A percentile compares a stretch with the other conserved stretches of the same genome.
These are phyloP conservation scores for Didymella glomerata DNA, from an alignment of 2,329 filamentous ascomycete species.

Conservation along the genomic window DNA sequence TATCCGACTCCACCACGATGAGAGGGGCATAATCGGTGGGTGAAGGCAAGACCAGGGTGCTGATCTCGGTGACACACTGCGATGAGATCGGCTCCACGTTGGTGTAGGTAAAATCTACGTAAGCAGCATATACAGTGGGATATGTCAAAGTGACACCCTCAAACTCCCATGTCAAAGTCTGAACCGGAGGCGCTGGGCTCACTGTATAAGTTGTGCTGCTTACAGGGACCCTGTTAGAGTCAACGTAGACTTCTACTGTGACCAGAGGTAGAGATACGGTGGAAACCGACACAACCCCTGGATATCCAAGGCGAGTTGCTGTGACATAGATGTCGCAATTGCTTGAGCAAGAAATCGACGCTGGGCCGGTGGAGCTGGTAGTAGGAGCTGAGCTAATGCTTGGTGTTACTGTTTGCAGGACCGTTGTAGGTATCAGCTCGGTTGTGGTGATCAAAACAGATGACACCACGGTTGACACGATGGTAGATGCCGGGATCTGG, in stretches of 20 bases:
- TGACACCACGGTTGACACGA: conserved; percentile 28
- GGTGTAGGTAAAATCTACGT: conserved; percentile 42
- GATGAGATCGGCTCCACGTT: conserved; percentile 32
- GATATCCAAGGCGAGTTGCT: conserved; percentile 40
- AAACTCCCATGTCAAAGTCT: conserved; percentile 41
- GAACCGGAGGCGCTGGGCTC: conserved; percentile 22
- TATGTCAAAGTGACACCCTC: conserved; percentile 40
- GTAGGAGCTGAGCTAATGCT: conserved; percentile 19
- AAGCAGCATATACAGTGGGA: conserved; percentile 45
- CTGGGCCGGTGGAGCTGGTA: conserved; percentile 8
- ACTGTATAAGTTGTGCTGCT: conserved; percentile 28
- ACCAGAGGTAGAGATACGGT: conserved; percentile 30
- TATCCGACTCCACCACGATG: conserved; percentile 29
- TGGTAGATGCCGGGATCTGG: conserved; percentile 37
- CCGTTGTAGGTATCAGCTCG: conserved; percentile 32
- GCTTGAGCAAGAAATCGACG: conserved; percentile 37
- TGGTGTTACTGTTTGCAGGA: conserved; percentile 34
- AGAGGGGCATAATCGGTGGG: conserved; percentile 41
- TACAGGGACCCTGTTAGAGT: conserved; percentile 22
- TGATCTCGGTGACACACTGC: conserved; percentile 30
- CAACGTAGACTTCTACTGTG: conserved; percentile 36
- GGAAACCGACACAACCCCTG: conserved; percentile 32
- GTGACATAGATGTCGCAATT: conserved; percentile 45
- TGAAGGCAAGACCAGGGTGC: conserved; percentile 32
- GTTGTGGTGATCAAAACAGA: conserved; percentile 31